Evolutionary conservation across 1,284 basidiomycete genomes (phyloP), one percentile per base, ranked within the genome.

Genomic region (Ustilago tritici): DNA sequence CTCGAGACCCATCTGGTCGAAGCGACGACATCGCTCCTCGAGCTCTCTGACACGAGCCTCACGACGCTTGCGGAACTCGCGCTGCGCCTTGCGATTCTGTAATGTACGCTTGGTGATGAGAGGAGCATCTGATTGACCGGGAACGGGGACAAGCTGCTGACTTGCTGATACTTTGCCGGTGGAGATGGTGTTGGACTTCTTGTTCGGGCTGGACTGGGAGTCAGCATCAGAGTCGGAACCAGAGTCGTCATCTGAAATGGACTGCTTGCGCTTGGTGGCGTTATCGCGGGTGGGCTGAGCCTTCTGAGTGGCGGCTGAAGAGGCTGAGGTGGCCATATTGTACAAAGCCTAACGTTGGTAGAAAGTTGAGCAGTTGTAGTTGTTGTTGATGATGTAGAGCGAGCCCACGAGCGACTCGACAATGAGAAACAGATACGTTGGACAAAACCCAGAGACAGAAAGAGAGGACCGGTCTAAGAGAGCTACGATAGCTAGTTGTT

Each of bases 1-100:
- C 62, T 83, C 82, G 36, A 83, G 63, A 49, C 82, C 81, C 77
- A 82, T 81, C 70, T 83, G 77, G 43, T 83, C 81, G 62, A 80
- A 83, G 19, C 82, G 74, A 35, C 82, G 68, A 62, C 79, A 81
- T 67, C 80, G 67, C 60, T 82, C 82, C 57, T 83, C 82, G 54
- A 83, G 73, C 47, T 83, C 82, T 47, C 72, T 69, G 1, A 82
- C 81, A 28, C 82, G 72, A 28, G 82, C 81, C 67, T 83, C 82
- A 31, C 82, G 66, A 50, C 82, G 68, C 76, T 83, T 83, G 59
- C 81, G 73, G 49, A 83, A 83, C 65, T 83, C 82, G 43, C 82
- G 67, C 65, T 83, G 82, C 2, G 82, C 82, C 66, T 80, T 82
- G 40, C 81, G 70, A 56, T 83, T 83, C 61, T 83, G 82, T 0